Percentiles rank a stretch among this genome's conserved stretches.
These are phyloP conservation scores for Marasmius sp. DNA, from an alignment of 1,284 basidiomycete species.

Conservation along the genomic window DNA sequence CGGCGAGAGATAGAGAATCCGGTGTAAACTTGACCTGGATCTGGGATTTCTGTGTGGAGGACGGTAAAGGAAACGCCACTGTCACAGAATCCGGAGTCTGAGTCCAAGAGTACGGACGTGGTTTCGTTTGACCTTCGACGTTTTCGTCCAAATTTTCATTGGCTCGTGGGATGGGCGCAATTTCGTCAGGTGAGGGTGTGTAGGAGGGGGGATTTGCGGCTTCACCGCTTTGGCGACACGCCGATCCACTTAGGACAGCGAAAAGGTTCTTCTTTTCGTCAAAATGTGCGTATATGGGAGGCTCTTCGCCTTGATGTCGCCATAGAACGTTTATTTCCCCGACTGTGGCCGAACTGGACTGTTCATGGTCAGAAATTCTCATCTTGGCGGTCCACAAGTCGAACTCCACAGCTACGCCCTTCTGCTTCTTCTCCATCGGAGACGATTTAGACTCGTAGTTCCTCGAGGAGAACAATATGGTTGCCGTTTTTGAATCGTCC, in stretches of 20 bases:
- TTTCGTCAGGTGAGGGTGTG: conserved; percentile 61
- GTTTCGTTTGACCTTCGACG: conserved; percentile 33
- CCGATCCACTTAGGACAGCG: conserved; percentile 57
- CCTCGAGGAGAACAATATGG: conserved; percentile 59
- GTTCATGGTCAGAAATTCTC: conserved; percentile 30
- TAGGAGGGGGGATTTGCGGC: conserved; percentile 36
- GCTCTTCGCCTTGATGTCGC: conserved; percentile 68
- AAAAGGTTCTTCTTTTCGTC: conserved; percentile 45
- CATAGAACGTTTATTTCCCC: conserved; percentile 53
- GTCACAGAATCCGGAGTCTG: conserved; percentile 84
- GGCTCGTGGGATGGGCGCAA: conserved; percentile 63
- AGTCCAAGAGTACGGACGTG: conserved; percentile 87
- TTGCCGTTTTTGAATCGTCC: conserved; percentile 35
- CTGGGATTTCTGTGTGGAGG: conserved; percentile 58
- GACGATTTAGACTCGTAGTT: conserved; percentile 31
- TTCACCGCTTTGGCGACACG: conserved; percentile 42
- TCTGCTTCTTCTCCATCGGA: conserved; percentile 16
- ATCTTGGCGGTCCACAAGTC: conserved; percentile 64
- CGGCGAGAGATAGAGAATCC: conserved; percentile 63
- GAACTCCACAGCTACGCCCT: conserved; percentile 41
- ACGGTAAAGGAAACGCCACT: conserved; percentile 79
- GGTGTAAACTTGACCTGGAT: conserved; percentile 71
- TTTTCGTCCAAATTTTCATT: conserved; percentile 50
- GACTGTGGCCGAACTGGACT: neutral
- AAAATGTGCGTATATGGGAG: conserved; percentile 66